Base-by-base conservation (phyloP, 2,329 filamentous ascomycete species). In the Sphaerulina vaccinii region DNA sequence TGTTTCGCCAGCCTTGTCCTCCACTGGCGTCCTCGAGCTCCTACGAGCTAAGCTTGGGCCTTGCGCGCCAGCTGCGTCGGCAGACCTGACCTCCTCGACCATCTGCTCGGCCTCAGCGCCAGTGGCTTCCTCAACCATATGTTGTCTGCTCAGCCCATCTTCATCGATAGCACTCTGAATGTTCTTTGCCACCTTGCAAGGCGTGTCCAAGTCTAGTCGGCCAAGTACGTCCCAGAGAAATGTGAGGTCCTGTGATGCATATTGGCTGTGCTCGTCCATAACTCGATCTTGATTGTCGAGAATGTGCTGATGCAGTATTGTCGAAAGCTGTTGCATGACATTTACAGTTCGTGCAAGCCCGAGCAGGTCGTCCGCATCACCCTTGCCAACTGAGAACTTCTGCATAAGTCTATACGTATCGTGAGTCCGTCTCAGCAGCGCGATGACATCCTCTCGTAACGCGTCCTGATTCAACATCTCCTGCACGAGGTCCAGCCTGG, bases 351-450 rank as follows among this genome's bases (percentile, higher is more conserved):
- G 86, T 1, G 89, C 88, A 11, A 99, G 76, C 43, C 84, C 87
- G 37, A 97, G 76, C 32, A 99, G 79, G 69, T 97, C 93, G 66
- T 97, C 92, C 1, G 92, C 81, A 64, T 95, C 88, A n/a, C 92
- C 93, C 57, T 89, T 83, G 9, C 92, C 91, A 7, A 97, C 80
- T 0, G 92, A 88, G 68, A 99, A 97, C 67, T 93, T 96, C 65
- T 97, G 93, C 1, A 96, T 84, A 2, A 99, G 77, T 1, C 93
- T 87, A 64, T 95, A 86, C 2, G 89, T 90, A 71, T 99, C 93
- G 62, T 90, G 85, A 45, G 85, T 92, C 19, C 83, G 80, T 56
- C 83, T 82, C 2, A 99, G 76, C 2, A 95, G 75, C 13, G 81
- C 68, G 1, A 83, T 74, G 19, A 95, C 73, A 37, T 82, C 78